Conservation (phyloP, 2,329 filamentous ascomycete species). For the Aspergillus latus region DNA sequence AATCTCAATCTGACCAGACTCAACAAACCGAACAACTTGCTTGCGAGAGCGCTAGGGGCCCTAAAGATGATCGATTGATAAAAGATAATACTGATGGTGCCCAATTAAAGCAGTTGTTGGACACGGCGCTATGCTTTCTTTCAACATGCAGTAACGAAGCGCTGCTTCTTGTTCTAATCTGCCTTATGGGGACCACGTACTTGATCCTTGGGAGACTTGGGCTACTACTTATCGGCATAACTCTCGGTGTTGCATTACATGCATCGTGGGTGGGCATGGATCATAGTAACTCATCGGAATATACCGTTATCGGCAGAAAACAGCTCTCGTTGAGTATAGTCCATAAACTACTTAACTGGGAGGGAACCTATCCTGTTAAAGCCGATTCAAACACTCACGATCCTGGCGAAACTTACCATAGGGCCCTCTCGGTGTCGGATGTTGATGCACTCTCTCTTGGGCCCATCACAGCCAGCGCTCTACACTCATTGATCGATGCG, state of each 20-base stretch:
- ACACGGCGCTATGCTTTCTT: constrained; percentile 43
- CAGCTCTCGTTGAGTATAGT: constrained; percentile 59
- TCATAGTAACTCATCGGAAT: neutral
- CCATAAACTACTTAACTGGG: constrained; percentile 56
- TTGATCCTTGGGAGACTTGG: constrained; percentile 79
- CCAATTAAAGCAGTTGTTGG: constrained; percentile 42
- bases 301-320: constrained; percentile 29
- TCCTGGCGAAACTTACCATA: constrained; percentile 34
- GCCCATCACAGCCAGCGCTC: constrained; percentile 77
- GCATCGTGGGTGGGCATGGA: constrained; percentile 73
- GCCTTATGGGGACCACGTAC: constrained; percentile 73
- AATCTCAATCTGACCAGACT: neutral
- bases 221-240: constrained; percentile 78
- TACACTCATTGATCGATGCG: constrained; percentile 77
- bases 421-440: constrained; percentile 41
- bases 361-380: constrained; percentile 31
- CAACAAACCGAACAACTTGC: neutral
- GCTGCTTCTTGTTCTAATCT: constrained; percentile 32
- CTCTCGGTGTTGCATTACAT: constrained; percentile 76
- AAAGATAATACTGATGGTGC: neutral
- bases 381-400: constrained; percentile 45
- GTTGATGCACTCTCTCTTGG: constrained; percentile 73
- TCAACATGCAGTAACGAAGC: constrained; percentile 68
- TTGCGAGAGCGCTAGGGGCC: neutral
- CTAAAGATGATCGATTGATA: neutral